Evolutionary conservation across 306 rosid genomes (phyloP).

Genomic region (Arachis hypogaea): DNA sequence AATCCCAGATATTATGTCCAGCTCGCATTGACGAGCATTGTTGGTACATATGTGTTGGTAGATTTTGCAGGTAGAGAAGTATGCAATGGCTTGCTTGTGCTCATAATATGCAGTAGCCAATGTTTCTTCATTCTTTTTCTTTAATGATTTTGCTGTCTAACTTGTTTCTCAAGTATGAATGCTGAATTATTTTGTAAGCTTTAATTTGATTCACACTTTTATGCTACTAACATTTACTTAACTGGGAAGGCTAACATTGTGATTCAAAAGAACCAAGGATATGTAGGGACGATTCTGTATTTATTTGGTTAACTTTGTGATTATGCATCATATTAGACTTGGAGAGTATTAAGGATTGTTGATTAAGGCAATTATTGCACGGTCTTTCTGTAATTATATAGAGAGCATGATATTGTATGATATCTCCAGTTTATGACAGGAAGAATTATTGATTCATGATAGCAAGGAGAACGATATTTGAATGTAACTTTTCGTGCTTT

Average conservation of each 20-base stretch:
- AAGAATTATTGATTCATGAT: neutral
- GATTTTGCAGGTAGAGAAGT: slow-evolving; percentile 1
- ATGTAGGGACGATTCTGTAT: slow-evolving; percentile 14
- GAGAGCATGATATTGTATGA: too few species aligned
- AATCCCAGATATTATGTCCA: neutral
- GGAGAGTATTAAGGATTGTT: neutral
- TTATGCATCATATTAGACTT: slow-evolving; percentile 5
- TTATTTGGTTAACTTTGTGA: slow-evolving; percentile 25
- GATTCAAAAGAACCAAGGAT: neutral
- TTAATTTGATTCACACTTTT: neutral
- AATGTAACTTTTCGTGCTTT: too few species aligned
- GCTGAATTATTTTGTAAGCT: slow-evolving; percentile 28
- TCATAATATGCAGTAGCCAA: slow-evolving; percentile 7
- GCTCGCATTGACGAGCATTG: neutral
- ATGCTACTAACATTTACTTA: slow-evolving; percentile 26
- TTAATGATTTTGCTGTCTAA: slow-evolving; percentile 17
- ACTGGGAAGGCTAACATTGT: neutral
- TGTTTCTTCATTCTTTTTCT: slow-evolving; percentile 14
- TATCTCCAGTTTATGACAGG: neutral
- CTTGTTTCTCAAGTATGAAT: slow-evolving; percentile 4
- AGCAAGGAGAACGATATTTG: neutral
- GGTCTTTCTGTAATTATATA: too few species aligned
- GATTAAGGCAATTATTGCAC: neutral
- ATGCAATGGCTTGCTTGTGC: slow-evolving; percentile 20
- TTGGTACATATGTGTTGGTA: slow-evolving; percentile 31